phyloP scores from a whole-genome alignment of 1,284 basidiomycete species.

The Ustilago hordei region DNA sequence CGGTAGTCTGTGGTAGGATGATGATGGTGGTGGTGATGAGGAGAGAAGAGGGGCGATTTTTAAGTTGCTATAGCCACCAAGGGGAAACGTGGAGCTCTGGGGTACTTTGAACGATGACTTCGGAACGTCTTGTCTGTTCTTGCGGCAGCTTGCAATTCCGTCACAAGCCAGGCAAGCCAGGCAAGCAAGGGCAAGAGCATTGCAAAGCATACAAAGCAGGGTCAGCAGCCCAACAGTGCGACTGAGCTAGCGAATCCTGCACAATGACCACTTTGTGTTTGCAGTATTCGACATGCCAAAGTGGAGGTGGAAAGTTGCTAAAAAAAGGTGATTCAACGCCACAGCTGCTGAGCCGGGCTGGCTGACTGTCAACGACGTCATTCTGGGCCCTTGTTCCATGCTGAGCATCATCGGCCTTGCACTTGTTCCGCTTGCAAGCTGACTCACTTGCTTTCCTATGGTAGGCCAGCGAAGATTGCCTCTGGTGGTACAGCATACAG shows the following conservation, averaged over 20 bases:
- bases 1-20: no score
- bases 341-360: slow-evolving; percentile 21
- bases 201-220: neutral
- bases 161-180: slow-evolving; percentile 14
- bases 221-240: slow-evolving; percentile 8
- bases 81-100: neutral
- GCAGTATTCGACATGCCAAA: neutral
- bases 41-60: neutral
- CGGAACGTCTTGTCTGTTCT: slow-evolving; percentile 9
- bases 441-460: slow-evolving; percentile 13
- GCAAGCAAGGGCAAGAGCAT: neutral
- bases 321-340: slow-evolving; percentile 16
- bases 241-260: neutral
- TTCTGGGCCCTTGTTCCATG: slow-evolving; percentile 1
- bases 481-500: neutral
- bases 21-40: slow-evolving; percentile 15
- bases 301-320: slow-evolving; percentile 17
- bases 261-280: neutral
- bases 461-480: no score
- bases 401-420: slow-evolving; percentile 12
- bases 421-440: slow-evolving; percentile 1
- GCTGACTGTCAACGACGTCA: slow-evolving; percentile 50
- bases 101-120: slow-evolving; percentile 1
- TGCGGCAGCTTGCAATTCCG: slow-evolving; percentile 9
- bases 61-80: neutral